Evolutionary conservation across 805 yeast genomes (phyloP), one percentile per base, ranked within the genome.

Genomic region (Kodamaea jinghongensis): DNA sequence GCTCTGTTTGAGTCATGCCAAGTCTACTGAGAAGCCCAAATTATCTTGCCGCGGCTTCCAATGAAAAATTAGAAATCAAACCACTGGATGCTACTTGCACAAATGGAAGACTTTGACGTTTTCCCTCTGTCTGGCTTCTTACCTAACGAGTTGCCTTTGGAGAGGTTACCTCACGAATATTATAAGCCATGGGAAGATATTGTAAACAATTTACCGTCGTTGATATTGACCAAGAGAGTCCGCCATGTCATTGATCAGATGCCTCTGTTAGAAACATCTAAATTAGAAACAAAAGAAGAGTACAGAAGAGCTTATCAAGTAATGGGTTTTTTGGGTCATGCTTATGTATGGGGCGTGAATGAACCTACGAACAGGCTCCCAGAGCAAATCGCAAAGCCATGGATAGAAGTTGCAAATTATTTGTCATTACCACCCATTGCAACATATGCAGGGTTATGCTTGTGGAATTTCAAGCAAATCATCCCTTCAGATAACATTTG

Each of bases 341-440:
- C 93, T 1, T 90, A 90, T 56, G 81, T 90, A 16, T 90, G 98
- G 98, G 83, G 87, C 1, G 78, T 77, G 14, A 79, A 78, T 40
- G 58, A 60, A 34, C 84, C 95, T 12, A 60, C 64, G 9, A 81
- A 83, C 44, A 67, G 61, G 30, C 60, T 91, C 11, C 96, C 97
- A 0, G 63, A 56, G 34, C 78, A 76, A 45, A 53, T 90, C 15
- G 83, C 96, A 1, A 61, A 67, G 36, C 97, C 98, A 0, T 73
- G 87, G 65, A 47, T 85, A 2, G 63, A 62, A 33, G 76, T 79
- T 0, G 65, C 85, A 6, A 76, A 78, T 2, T 52, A 67, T 22
- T 70, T 91, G 45, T 81, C 84, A 15, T 66, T 90, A 11, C 96
- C 96, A 1, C 95, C 96, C 0, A 61, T 90, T 20, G 90, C 88